Base-by-base conservation (phyloP, 306 rosid species). In the Notholithocarpus densiflorus region DNA sequence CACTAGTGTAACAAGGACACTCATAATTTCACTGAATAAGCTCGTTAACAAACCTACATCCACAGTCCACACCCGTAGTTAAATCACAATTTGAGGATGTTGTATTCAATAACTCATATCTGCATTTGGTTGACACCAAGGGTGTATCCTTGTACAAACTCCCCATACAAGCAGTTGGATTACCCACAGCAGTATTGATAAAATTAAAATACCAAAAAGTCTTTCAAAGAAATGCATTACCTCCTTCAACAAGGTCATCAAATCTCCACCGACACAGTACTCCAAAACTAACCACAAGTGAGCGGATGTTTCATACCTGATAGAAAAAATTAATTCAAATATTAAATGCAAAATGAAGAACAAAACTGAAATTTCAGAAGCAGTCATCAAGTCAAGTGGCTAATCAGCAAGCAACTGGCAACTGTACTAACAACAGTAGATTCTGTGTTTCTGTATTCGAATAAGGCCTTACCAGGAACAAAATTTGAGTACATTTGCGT, bases 221-320 rank as follows among this genome's bases (percentile, higher is more conserved):
- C 56, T 64, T 61, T 45, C 73, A 60, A 71, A 37, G 43, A 19
- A 23, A 69, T 24, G 64, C 32, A 59, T 73, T 83, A 95, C 99
- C 99, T 95, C 98, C 77, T 85, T 91, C 76, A 95, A 84, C 73
- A 95, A 80, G 79, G 96, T 80, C 87, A 92, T 89, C 74, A 95
- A 76, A 88, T 95, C 93, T 66, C 99, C 99, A 57, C 99, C 99
- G 21, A 95, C 98, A 77, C 98, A 95, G 70, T 93, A 95, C 88
- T 95, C 99, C 85, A 95, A 83, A 61, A 95, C 94, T 80, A 95
- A 84, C 99, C 99, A 95, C 82, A 95, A 74, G 86, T 95, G 99
- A 84, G 99, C 99, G 56, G 98, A 91, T 40, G 98, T 95, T 88
- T 93, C 98, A 60, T 95, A 95, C 99, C 99, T 95, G 80, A 84